Percentiles rank a stretch among this genome's conserved stretches.
Evolutionary conservation across 257 asterid genomes (phyloP).

Genomic region (Vinca minor): DNA sequence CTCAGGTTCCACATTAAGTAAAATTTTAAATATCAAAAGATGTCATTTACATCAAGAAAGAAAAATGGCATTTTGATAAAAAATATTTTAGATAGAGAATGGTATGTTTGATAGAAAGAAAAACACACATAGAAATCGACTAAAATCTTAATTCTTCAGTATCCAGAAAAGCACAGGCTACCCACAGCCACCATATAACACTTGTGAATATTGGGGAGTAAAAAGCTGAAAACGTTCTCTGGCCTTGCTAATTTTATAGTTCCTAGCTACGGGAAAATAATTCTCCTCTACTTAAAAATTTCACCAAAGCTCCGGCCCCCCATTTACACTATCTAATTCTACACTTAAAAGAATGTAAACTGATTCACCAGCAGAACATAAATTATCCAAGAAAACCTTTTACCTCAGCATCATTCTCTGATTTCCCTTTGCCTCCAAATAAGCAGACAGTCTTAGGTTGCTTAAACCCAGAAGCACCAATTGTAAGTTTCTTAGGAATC

Average conservation of each 20-base stretch:
- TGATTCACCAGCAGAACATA: not conserved
- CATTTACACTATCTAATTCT: not conserved
- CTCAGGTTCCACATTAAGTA: conserved; percentile 5
- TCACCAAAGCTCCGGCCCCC: not conserved
- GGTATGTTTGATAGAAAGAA: not conserved
- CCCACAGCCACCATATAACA: too few species aligned
- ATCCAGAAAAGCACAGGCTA: not conserved
- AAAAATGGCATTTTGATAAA: not conserved
- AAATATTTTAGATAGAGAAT: not conserved
- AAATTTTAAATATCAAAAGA: not conserved
- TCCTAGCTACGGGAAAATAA: not conserved
- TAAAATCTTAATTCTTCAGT: not conserved
- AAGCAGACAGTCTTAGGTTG: conserved; percentile 35
- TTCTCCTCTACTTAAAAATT: not conserved
- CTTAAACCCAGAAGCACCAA: conserved; percentile 19
- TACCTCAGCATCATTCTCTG: conserved; percentile 50
- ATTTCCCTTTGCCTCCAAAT: conserved; percentile 55
- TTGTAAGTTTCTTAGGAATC: conserved; percentile 19
- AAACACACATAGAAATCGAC: too few species aligned
- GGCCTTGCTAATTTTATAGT: not conserved
- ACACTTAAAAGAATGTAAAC: not conserved
- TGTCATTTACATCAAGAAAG: not conserved
- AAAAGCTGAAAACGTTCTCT: not conserved
- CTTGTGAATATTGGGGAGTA: too few species aligned
- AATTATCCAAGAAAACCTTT: conserved; percentile 5